Conservation (phyloP, 805 yeast genomes). For the Cyberlindnera maclurae region DNA sequence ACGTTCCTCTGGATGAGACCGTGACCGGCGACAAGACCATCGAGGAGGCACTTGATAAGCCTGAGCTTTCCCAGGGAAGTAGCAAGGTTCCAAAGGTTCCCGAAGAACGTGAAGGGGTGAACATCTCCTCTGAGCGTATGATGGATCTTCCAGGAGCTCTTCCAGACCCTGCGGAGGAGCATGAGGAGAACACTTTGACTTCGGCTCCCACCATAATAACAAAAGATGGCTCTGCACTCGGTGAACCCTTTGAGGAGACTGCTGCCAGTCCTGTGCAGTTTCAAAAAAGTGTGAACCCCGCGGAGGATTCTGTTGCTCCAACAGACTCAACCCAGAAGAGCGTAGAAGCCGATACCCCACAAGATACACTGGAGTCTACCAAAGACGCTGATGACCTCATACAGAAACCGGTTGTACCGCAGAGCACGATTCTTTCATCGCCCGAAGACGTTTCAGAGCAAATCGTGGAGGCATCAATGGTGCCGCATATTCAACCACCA, state of each 20-base stretch:
- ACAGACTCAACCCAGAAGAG: neutral
- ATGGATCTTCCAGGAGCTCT: too few species aligned
- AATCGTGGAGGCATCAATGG: neutral
- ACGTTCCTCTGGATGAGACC: neutral
- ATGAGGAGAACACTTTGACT: too few species aligned
- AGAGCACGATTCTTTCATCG: constrained; percentile 5
- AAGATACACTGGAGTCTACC: neutral
- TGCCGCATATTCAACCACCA: neutral
- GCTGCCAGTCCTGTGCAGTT: neutral
- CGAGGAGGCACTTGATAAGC: too few species aligned
- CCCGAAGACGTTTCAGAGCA: constrained; percentile 10
- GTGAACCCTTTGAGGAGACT: neutral
- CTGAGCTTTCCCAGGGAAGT: too few species aligned
- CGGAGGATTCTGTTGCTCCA: neutral
- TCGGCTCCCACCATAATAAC: too few species aligned
- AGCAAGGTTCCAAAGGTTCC: too few species aligned
- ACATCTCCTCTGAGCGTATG: too few species aligned
- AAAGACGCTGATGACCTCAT: neutral
- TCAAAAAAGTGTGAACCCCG: neutral
- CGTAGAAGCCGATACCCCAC: neutral
- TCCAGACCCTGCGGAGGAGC: too few species aligned
- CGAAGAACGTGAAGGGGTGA: too few species aligned
- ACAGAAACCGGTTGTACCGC: neutral
- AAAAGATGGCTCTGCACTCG: too few species aligned
- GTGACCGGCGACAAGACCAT: neutral